Evolutionary conservation across 2,329 filamentous ascomycete genomes (phyloP), one percentile per base, ranked within the genome.

Genomic region (Clarireedia sp.): DNA sequence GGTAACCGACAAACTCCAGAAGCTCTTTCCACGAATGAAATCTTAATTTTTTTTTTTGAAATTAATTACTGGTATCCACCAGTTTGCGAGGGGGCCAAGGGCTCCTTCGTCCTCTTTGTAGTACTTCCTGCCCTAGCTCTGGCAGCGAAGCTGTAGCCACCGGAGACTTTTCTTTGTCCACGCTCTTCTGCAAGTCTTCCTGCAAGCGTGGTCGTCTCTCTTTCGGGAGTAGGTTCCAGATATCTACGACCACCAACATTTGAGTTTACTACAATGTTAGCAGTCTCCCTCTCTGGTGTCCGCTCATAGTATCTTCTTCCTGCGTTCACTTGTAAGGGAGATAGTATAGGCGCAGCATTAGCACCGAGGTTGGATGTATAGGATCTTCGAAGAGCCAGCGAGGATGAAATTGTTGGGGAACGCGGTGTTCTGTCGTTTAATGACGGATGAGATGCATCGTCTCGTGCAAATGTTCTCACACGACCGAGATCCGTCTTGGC

Each of bases 401-500:
- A 43, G 3, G 52, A 50, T 37, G 52, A 44, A 4, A 19, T 12
- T 24, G 37, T 36, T 17, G 23, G 37, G 16, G 46, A 36, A 36
- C 46, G 48, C 23, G 29, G 38, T 14, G 36, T 44, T 16, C 49
- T 37, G n/a, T 72, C 68, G 12, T 71, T 66, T 17, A 70, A 59
- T 14, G 69, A 66, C 38, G 70, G 64, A 36, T 76, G 69, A 21
- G 68, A 64, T 26, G 66, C 64, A 62, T 71, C 74, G 33, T 78
- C 75, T 44, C 75, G 72, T 3, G 68, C 64, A 17, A 67, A 53
- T 59, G 64, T 56, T 63, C 64, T 40, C 24, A 71, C 58, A 60
- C 69, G 64, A 60, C 75, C 51, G 77, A 73, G 57, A n/a, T 86
- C 82, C 0, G 81, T 84, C 37, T 73, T 70, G 3, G 81, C 80